phyloP scores from a whole-genome alignment of 352 stramenopile genomes.

The Globisporangium spiculum region DNA sequence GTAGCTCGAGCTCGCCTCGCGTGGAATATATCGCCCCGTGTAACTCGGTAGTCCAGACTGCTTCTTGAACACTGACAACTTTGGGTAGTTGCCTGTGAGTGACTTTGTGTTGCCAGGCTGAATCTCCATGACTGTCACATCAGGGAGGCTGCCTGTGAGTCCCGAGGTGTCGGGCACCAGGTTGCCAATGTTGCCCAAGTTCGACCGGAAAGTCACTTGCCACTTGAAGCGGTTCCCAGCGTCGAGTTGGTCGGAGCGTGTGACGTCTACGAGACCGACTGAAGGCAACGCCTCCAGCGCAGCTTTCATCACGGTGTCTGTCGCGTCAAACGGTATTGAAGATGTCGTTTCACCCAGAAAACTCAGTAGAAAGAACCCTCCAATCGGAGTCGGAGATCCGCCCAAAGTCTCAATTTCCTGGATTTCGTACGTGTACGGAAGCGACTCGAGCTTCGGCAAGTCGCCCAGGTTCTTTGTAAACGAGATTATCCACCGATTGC shows the following conservation, averaged over 20 bases:
- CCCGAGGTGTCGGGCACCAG: constrained; percentile 38
- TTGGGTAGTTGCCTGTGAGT: constrained; percentile 75
- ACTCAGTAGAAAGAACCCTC: constrained; percentile 84
- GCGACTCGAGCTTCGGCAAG: constrained; percentile 85
- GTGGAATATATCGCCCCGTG: constrained; percentile 87
- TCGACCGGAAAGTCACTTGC: constrained; percentile 92
- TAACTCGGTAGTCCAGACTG: constrained; percentile 92
- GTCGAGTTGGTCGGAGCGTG: constrained; percentile 57
- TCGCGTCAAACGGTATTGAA: constrained; percentile 86
- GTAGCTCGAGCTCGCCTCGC: constrained; percentile 61
- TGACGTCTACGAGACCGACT: constrained; percentile 91
- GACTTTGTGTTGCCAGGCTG: constrained; percentile 63
- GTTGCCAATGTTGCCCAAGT: constrained; percentile 76
- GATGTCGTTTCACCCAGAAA: constrained; percentile 80
- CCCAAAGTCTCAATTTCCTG: constrained; percentile 91
- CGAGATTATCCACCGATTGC: constrained; percentile 93
- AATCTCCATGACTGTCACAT: constrained; percentile 57
- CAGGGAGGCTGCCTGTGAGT: constrained; percentile 59
- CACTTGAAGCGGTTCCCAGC: constrained; percentile 88
- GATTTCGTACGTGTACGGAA: constrained; percentile 90
- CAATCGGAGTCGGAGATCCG: constrained; percentile 91
- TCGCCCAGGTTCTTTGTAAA: constrained; percentile 96
- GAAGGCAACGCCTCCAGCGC: constrained; percentile 86
- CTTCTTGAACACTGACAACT: constrained; percentile 87
- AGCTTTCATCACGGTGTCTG: constrained; percentile 77